These are phyloP conservation scores for Lavandula angustifolia DNA, from an alignment of 257 asterid species.

Conservation along the genomic window DNA sequence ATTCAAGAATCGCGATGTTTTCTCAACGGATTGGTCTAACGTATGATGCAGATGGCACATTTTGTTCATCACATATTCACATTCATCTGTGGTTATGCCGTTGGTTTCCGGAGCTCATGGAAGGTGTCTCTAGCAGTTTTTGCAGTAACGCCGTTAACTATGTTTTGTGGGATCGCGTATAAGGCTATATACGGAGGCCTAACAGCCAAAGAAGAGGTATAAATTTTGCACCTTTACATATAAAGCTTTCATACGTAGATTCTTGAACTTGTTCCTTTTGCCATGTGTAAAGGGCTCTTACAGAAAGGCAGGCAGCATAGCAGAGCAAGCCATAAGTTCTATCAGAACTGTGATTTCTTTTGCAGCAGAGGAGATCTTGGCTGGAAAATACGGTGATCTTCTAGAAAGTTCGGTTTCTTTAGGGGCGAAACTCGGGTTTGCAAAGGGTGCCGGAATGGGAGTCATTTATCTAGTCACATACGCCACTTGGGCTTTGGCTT, in stretches of 20 bases:
- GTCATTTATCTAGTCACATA: slow-evolving; percentile 77
- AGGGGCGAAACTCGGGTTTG: slow-evolving; percentile 76
- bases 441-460: slow-evolving; percentile 83
- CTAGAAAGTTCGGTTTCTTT: slow-evolving; percentile 55
- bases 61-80: slow-evolving; percentile 80
- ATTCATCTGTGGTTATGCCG: slow-evolving; percentile 69
- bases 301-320: slow-evolving; percentile 70
- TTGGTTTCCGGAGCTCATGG: slow-evolving; percentile 68
- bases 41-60: slow-evolving; percentile 70
- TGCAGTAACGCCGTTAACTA: slow-evolving; percentile 80
- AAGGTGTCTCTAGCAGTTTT: slow-evolving; percentile 75
- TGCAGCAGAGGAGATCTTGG: slow-evolving; percentile 75
- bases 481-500: slow-evolving; percentile 91
- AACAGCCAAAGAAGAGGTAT: slow-evolving; percentile 80
- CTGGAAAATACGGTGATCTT: slow-evolving; percentile 50
- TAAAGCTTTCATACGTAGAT: neutral
- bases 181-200: slow-evolving; percentile 81
- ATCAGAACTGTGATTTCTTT: slow-evolving; percentile 78
- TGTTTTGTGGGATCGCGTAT: slow-evolving; percentile 83
- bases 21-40: neutral
- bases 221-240: neutral
- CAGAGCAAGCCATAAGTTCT: slow-evolving; percentile 81
- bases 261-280: slow-evolving; percentile 20
- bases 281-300: slow-evolving; percentile 57
- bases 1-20: neutral